These are phyloP conservation scores for Arabidopsis arenosa DNA, from an alignment of 345 rosid species.

Conservation along the genomic window DNA sequence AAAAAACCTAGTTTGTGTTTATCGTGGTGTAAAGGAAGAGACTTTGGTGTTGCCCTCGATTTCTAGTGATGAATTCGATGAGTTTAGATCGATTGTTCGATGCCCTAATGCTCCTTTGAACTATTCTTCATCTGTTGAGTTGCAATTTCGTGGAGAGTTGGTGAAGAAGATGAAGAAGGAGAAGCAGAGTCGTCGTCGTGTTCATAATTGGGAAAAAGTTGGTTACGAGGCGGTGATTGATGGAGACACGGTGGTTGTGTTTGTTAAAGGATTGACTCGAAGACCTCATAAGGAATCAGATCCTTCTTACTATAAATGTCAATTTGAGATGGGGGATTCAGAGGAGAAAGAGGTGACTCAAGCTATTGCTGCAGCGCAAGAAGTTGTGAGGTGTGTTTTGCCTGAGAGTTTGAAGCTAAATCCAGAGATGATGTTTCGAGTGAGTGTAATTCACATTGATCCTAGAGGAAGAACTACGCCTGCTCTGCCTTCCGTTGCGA, in stretches of 20 bases:
- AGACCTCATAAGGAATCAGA: conserved; percentile 75
- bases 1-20: conserved; percentile 63
- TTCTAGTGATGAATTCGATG: conserved; percentile 64
- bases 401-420: conserved; percentile 64
- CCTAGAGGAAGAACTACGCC: conserved; percentile 40
- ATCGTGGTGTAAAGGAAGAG: conserved; percentile 45
- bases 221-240: conserved; percentile 83
- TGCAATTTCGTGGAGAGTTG: conserved; percentile 55
- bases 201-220: conserved; percentile 69
- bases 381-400: conserved; percentile 81
- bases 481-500: conserved; percentile 45
- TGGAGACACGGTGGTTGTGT: conserved; percentile 68
- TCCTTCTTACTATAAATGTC: conserved; percentile 71
- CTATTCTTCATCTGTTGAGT: conserved; percentile 62
- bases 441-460: conserved; percentile 31
- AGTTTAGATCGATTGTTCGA: conserved; percentile 62
- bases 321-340: conserved; percentile 56
- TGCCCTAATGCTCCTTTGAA: conserved; percentile 73
- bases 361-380: conserved; percentile 87
- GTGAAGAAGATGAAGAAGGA: conserved; percentile 37
- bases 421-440: conserved; percentile 53
- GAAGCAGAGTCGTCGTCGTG: conserved; percentile 27
- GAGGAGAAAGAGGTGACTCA: conserved; percentile 55
- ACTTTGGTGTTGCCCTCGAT: conserved; percentile 47
- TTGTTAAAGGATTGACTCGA: conserved; percentile 89